Percentiles rank a stretch among this genome's conserved stretches.
Conservation (phyloP, 192 early-diverging fungal genomes). For the Coemansia sp. region DNA sequence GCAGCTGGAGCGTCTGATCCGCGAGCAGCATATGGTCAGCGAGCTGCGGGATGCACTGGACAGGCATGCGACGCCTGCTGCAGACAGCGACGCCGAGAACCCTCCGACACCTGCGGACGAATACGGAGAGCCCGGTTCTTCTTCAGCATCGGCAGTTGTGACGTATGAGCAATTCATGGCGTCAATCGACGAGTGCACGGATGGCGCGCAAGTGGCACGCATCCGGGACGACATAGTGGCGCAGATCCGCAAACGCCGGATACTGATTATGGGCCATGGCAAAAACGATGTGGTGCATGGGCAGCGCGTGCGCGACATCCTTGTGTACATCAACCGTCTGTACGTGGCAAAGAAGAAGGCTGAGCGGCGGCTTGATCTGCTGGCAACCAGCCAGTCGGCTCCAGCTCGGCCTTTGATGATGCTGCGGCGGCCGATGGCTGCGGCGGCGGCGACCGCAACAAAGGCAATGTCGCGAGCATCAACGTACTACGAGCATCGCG, state of each 20-base stretch:
- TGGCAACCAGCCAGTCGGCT: constrained; percentile 45
- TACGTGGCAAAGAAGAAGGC: constrained; percentile 71
- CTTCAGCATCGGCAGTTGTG: no score
- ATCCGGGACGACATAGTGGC: constrained; percentile 73
- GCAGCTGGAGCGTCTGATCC: constrained; percentile 54
- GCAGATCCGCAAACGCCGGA: constrained; percentile 71
- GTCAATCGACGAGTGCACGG: constrained; percentile 68
- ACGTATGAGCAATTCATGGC: constrained; percentile 79
- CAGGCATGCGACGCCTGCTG: constrained; percentile 53
- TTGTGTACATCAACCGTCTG: constrained; percentile 76
- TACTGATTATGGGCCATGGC: constrained; percentile 61
- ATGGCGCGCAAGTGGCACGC: constrained; percentile 62
- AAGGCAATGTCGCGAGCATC: constrained; percentile 27
- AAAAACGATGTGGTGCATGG: constrained; percentile 82
- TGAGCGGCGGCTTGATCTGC: constrained; percentile 68
- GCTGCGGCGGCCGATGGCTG: background rate
- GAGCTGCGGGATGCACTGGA: constrained; percentile 70
- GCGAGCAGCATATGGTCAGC: constrained; percentile 68
- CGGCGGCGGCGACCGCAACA: background rate
- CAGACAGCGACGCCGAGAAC: background rate
- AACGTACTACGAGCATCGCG: constrained; percentile 53
- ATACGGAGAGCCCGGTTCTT: background rate
- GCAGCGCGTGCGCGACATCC: constrained; percentile 70
- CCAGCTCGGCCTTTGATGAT: background rate
- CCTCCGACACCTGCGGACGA: background rate